Evolutionary conservation across 352 stramenopile genomes (phyloP).

Genomic region (Saprolegnia parasitica): DNA sequence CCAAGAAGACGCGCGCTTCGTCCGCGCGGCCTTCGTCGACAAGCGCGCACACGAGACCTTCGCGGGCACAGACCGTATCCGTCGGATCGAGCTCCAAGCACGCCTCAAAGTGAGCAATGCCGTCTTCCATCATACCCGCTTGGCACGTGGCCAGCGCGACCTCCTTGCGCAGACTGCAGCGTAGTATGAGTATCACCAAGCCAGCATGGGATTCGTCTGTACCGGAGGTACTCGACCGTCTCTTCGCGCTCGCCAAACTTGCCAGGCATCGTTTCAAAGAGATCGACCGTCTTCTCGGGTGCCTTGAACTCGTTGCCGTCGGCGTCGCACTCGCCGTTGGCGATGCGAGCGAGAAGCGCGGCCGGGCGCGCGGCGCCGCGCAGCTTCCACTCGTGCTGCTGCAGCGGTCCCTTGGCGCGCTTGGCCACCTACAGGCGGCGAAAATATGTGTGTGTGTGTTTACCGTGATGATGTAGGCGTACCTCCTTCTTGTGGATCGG

Average conservation of each 20-base stretch:
- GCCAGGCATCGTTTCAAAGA: conserved; percentile 58
- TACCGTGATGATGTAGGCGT: conserved; percentile 14
- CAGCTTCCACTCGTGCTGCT: conserved; percentile 68
- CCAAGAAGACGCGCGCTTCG: conserved; percentile 63
- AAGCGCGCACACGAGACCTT: conserved; percentile 68
- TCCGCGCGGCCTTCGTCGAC: conserved; percentile 73
- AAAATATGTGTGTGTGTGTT: conserved; percentile 29
- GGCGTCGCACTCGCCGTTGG: conserved; percentile 70
- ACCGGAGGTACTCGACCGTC: conserved; percentile 68
- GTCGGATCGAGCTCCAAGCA: conserved; percentile 71
- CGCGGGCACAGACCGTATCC: conserved; percentile 53
- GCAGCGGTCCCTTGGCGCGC: conserved; percentile 51
- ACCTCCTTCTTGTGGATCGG: conserved; percentile 38
- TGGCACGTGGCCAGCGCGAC: conserved; percentile 66
- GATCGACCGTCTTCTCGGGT: conserved; percentile 69
- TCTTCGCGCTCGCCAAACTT: conserved; percentile 54
- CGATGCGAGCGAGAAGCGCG: conserved; percentile 68
- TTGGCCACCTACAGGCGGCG: conserved; percentile 17
- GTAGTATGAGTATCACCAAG: conserved; percentile 3
- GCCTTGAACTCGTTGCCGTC: conserved; percentile 65
- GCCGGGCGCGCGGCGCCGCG: conserved; percentile 67
- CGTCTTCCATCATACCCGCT: conserved; percentile 62
- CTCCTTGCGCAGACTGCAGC: conserved; percentile 54
- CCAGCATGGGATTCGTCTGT: conserved; percentile 5
- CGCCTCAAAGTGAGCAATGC: conserved; percentile 77